These are phyloP conservation scores for Elsinoe australis DNA, from an alignment of 2,329 filamentous ascomycete species.

Conservation along the genomic window DNA sequence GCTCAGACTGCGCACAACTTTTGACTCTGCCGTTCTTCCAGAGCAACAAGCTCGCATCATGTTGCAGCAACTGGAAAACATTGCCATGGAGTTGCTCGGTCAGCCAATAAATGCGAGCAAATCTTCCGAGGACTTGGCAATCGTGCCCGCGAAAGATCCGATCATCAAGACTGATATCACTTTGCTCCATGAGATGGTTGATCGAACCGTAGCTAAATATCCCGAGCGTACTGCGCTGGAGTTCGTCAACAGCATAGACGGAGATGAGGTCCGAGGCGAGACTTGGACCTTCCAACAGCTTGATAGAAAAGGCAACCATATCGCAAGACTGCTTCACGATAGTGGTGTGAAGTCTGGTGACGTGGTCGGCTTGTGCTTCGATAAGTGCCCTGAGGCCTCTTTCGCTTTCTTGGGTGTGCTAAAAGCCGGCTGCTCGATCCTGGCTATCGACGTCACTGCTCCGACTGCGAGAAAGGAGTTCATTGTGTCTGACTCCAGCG, in stretches of 20 bases:
- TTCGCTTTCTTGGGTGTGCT: constrained; percentile 74
- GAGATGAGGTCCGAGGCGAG: constrained; percentile 39
- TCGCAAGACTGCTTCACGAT: constrained; percentile 57
- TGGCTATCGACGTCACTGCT: constrained; percentile 70
- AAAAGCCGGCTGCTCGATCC: constrained; percentile 73
- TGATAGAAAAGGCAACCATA: constrained; percentile 60
- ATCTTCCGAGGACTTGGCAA: not conserved
- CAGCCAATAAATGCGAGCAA: constrained; percentile 27
- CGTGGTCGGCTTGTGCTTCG: constrained; percentile 70
- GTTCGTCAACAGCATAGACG: constrained; percentile 49
- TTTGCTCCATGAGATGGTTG: constrained; percentile 72
- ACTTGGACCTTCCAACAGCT: constrained; percentile 71
- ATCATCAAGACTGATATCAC: constrained; percentile 51
- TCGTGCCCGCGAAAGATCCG: constrained; percentile 55
- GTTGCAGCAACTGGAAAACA: constrained; percentile 62
- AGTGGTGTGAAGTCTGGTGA: constrained; percentile 47
- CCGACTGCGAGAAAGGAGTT: constrained; percentile 67
- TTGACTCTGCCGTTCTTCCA: constrained; percentile 58
- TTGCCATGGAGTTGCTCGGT: constrained; percentile 52
- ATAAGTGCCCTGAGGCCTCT: constrained; percentile 77
- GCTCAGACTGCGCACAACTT: constrained; percentile 60
- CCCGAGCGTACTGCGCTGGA: constrained; percentile 64
- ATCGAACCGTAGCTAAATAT: constrained; percentile 48
- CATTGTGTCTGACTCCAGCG: constrained; percentile 65
- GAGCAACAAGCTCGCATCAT: constrained; percentile 58